Evolutionary conservation across 164 flowering plant genomes (phyloP), one percentile per base, ranked within the genome.

Genomic region (Dillenia suffruticosa): DNA sequence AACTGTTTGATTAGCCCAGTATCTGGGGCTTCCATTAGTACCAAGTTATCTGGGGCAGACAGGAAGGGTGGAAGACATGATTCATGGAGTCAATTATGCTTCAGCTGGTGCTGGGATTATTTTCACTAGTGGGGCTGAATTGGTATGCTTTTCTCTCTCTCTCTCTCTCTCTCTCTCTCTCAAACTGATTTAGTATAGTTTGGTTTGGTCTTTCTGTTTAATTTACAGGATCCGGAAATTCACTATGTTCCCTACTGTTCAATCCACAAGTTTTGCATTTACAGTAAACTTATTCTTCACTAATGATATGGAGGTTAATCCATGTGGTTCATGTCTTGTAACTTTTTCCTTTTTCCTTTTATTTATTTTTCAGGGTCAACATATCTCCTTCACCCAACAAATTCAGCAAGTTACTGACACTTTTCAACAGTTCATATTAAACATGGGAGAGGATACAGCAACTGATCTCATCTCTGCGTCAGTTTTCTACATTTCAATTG

Each of bases 101-200:
- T 89, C 98, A 51, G 96, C 97, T 17, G 94, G 83, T 54, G 92
- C 96, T 62, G 98, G 98, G 63, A 82, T 93, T 48, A 80, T 90
- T 46, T 84, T 82, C 74, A 69, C 91, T 3, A 93, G 96, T 53
- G 97, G 95, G 0, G 83, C 96, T 9, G 97, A 90, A 69, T 68
- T 93, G 88, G 98, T 93, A 82, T 13, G 57, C 17, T 54, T n/a
- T 10, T 54, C 44, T 44, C 5, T 11, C 43, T 56, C 49, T 22
- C 11, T 9, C 9, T 40, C 12, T 56, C 40, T 26, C 40, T 26
- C 4, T 32, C 3, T 26, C 40, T 32, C 40, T 32, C 40, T 32
- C 40, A 4, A 32, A 32, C 40, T 32, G 5, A 32, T 32, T 32
- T 4, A 32, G 40, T 32, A 32, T 32, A 32, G 40, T 32, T 26